Percentiles rank a stretch among this genome's conserved stretches.
Evolutionary conservation across 2,329 filamentous ascomycete species (phyloP).

Genomic region (Colletotrichum acutatum): DNA sequence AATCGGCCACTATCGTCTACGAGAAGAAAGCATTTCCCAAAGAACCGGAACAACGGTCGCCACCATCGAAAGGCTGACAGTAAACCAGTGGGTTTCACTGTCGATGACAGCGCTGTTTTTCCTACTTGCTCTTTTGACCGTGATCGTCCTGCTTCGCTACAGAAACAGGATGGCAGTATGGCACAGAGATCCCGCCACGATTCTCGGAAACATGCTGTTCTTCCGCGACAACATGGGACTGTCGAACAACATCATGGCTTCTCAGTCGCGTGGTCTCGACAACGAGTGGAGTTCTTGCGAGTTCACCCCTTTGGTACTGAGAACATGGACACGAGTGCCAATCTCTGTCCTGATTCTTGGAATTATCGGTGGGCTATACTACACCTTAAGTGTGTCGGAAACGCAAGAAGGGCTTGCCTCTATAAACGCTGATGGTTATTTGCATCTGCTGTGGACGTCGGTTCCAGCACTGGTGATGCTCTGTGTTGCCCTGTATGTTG

Average conservation of each 20-base stretch:
- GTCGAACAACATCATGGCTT: not conserved
- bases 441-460: constrained; percentile 19
- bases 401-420: constrained; percentile 1
- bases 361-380: not conserved
- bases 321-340: not conserved
- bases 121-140: not conserved
- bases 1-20: constrained; percentile 13
- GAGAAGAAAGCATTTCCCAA: not conserved
- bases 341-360: not conserved
- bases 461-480: constrained; percentile 14
- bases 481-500: constrained; percentile 7
- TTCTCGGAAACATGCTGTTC: constrained; percentile 17
- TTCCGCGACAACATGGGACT: not conserved
- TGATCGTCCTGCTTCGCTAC: not conserved
- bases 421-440: constrained; percentile 8
- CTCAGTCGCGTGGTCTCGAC: too few relatives aligned
- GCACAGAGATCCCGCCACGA: constrained; percentile 17
- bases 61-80: not conserved
- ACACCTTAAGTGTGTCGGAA: not conserved
- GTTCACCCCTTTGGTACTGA: constrained; percentile 7
- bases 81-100: constrained; percentile 13
- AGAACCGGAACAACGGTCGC: not conserved
- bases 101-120: not conserved
- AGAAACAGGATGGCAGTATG: not conserved
- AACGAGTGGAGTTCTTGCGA: constrained; percentile 2